Percentiles rank a stretch among this genome's conserved stretches.
Conservation (phyloP, 306 rosid species). For the Castanea sativa region DNA sequence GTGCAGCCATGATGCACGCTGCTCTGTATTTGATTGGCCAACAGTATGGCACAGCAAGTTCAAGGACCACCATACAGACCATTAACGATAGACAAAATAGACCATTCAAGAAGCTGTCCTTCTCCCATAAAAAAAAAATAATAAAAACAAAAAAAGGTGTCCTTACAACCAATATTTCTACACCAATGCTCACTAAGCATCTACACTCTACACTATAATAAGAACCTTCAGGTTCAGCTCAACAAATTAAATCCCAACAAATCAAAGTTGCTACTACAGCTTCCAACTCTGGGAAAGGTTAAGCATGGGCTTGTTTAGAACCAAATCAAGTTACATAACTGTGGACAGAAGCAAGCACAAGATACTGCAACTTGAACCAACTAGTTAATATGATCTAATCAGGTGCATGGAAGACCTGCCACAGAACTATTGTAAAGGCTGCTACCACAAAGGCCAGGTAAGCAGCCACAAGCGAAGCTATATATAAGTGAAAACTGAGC, state of each 20-base stretch:
- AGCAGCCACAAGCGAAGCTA: no score
- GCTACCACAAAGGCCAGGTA: no score
- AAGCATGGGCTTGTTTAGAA: neutral
- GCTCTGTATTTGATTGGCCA: neutral
- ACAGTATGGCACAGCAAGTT: neutral
- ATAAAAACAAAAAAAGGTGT: no score
- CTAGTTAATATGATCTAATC: neutral
- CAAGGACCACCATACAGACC: neutral
- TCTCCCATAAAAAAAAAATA: no score
- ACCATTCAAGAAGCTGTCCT: neutral
- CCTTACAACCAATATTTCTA: neutral
- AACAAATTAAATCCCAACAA: neutral
- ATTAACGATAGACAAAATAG: neutral
- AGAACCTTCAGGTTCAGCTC: neutral
- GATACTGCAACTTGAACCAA: neutral
- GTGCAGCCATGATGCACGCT: neutral
- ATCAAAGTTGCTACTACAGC: neutral
- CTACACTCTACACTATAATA: neutral
- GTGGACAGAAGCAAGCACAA: neutral
- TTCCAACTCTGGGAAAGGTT: neutral
- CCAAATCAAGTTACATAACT: neutral
- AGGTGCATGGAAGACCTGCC: neutral
- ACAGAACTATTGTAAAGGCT: neutral
- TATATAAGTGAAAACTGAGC: no score
- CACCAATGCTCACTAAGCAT: neutral